A percentile compares a stretch with the other conserved stretches of the same genome.
Evolutionary conservation across 371 early-diverging fungal genomes (phyloP).

Genomic region (Lichtheimia ornata): DNA sequence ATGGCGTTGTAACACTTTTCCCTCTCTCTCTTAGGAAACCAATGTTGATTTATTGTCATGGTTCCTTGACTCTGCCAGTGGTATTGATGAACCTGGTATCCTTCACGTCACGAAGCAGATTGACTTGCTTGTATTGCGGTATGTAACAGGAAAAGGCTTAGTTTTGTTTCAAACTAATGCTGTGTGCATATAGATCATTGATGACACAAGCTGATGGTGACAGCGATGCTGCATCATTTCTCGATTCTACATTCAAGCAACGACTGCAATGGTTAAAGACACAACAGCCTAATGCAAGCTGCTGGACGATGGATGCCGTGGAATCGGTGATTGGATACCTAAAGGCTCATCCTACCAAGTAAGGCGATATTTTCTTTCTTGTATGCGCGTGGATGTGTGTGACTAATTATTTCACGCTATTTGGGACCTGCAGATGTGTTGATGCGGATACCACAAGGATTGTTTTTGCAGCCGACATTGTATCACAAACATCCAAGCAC

Average conservation of each 20-base stretch:
- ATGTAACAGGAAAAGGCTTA: not conserved
- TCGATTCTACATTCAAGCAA: constrained; percentile 1
- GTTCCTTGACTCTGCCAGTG: constrained; percentile 1
- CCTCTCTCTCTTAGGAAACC: not conserved
- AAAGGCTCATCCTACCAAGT: not conserved
- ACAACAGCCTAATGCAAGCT: constrained; percentile 3
- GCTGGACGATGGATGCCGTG: constrained; percentile 12
- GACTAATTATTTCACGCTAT: not conserved
- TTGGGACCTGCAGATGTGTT: constrained; percentile 13
- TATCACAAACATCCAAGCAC: constrained; percentile 14
- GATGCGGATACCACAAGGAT: constrained; percentile 16
- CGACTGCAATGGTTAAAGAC: constrained; percentile 3
- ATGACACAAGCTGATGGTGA: not conserved
- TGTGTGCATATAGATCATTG: not conserved
- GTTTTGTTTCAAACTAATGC: not conserved
- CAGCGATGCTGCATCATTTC: not conserved
- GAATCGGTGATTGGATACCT: not conserved
- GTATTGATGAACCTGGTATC: not conserved
- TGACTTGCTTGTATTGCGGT: not conserved
- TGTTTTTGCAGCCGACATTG: constrained; percentile 15
- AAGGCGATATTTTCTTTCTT: not conserved
- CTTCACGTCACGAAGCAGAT: not conserved
- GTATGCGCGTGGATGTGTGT: not conserved
- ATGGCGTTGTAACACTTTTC: no score
- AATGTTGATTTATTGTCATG: constrained; percentile 7